phyloP scores from a whole-genome alignment of 305 asterid species.

The Fraxinus ornus region DNA sequence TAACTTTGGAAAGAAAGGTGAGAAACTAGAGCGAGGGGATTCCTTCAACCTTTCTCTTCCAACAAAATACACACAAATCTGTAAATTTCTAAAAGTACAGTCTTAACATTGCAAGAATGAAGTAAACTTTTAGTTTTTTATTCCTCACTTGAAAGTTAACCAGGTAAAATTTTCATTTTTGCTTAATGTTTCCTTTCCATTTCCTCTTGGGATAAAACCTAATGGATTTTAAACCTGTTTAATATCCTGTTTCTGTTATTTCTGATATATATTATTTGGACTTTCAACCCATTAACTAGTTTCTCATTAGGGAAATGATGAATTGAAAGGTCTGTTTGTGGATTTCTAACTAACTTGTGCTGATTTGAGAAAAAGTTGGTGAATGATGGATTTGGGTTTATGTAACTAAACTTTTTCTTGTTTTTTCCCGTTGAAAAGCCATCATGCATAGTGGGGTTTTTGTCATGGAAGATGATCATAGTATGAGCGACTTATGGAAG shows the following conservation, averaged over 20 bases:
- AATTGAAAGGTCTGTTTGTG: background rate
- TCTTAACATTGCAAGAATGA: background rate
- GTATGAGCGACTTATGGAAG: background rate
- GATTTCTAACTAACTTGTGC: background rate
- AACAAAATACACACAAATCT: background rate
- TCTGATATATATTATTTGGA: background rate
- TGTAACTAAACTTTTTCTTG: background rate
- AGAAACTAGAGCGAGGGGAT: constrained; percentile 3
- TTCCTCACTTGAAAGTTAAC: background rate
- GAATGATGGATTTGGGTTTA: background rate
- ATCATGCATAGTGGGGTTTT: background rate
- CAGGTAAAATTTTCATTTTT: background rate
- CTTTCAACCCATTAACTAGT: background rate
- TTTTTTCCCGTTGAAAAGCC: background rate
- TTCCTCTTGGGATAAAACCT: background rate
- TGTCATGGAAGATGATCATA: background rate
- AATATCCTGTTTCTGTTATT: background rate
- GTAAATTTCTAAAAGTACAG: background rate
- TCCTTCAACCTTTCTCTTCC: constrained; percentile 3
- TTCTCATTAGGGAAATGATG: background rate
- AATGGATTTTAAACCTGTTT: background rate
- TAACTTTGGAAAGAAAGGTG: background rate
- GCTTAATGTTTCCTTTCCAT: background rate
- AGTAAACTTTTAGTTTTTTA: background rate
- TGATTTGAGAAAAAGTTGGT: background rate